Evolutionary conservation across 306 rosid species (phyloP).

Genomic region (Acmispon strigosus): DNA sequence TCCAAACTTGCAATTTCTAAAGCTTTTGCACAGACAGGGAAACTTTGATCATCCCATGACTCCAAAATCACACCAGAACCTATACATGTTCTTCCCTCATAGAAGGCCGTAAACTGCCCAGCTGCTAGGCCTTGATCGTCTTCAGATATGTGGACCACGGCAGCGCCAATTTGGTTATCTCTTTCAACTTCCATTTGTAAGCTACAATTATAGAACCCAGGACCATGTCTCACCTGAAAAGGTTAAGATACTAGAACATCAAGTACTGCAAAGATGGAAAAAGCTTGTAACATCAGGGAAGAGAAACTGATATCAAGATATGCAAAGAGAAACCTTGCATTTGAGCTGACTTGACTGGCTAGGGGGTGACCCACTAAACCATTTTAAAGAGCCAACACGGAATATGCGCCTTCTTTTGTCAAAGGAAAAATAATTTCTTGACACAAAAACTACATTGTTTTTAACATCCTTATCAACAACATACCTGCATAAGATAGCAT

Average conservation of each 20-base stretch:
- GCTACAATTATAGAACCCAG: slow-evolving; percentile 60
- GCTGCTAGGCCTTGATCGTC: slow-evolving; percentile 98
- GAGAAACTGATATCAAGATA: not conserved
- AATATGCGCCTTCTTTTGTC: slow-evolving; percentile 84
- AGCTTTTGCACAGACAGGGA: slow-evolving; percentile 79
- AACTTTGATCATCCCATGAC: slow-evolving; percentile 80
- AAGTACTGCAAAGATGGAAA: not conserved
- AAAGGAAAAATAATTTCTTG: slow-evolving; percentile 85
- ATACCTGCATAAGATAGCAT: slow-evolving; percentile 51
- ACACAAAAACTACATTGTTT: slow-evolving; percentile 83
- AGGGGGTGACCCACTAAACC: slow-evolving; percentile 63
- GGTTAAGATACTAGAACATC: slow-evolving; percentile 7
- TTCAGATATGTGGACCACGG: slow-evolving; percentile 57
- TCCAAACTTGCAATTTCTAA: slow-evolving; percentile 67
- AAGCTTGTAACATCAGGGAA: not conserved
- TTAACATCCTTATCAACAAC: slow-evolving; percentile 86
- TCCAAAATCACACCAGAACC: slow-evolving; percentile 91
- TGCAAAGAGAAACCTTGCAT: slow-evolving; percentile 81
- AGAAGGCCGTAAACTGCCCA: slow-evolving; percentile 90
- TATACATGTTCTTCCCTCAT: slow-evolving; percentile 66
- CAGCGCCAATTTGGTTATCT: slow-evolving; percentile 40
- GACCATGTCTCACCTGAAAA: slow-evolving; percentile 94
- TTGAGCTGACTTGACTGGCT: slow-evolving; percentile 46
- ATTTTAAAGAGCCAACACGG: slow-evolving; percentile 80
- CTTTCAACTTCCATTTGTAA: slow-evolving; percentile 46